These are phyloP conservation scores for Pachysandra terminalis DNA, from an alignment of 164 flowering plant genomes.

Conservation along the genomic window DNA sequence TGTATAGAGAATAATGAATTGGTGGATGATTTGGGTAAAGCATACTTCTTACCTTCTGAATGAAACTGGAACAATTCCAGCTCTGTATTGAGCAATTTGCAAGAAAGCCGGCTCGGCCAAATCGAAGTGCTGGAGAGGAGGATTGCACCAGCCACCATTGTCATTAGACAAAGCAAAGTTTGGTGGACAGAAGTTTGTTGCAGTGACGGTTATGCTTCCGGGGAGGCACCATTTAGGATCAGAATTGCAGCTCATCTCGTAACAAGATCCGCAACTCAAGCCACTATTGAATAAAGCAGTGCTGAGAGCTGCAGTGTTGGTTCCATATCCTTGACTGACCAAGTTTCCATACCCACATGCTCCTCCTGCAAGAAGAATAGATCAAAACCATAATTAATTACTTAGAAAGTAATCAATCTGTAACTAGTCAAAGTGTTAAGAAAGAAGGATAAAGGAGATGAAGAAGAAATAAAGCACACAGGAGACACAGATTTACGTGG, in stretches of 20 bases:
- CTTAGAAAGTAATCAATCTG: no score
- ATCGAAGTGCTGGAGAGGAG: slow-evolving; percentile 58
- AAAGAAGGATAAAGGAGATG: no score
- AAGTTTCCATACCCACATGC: slow-evolving; percentile 46
- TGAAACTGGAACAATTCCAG: slow-evolving; percentile 54
- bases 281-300: slow-evolving; percentile 44
- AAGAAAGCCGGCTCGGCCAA: slow-evolving; percentile 54
- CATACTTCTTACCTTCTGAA: slow-evolving; percentile 31
- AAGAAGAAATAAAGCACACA: no score
- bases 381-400: no score
- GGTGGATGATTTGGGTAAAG: neutral
- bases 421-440: no score
- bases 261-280: slow-evolving; percentile 40
- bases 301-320: slow-evolving; percentile 42
- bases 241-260: slow-evolving; percentile 33
- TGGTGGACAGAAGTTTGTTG: slow-evolving; percentile 58
- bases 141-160: slow-evolving; percentile 72
- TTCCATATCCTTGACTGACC: slow-evolving; percentile 40
- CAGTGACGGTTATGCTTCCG: slow-evolving; percentile 41
- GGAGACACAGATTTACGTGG: no score
- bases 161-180: slow-evolving; percentile 37
- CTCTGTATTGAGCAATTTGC: slow-evolving; percentile 47
- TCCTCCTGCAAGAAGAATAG: slow-evolving; percentile 35
- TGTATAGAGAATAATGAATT: no score
- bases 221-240: slow-evolving; percentile 46